Evolutionary conservation across 2,329 filamentous ascomycete genomes (phyloP).

Genomic region (Talaromyces sp.): DNA sequence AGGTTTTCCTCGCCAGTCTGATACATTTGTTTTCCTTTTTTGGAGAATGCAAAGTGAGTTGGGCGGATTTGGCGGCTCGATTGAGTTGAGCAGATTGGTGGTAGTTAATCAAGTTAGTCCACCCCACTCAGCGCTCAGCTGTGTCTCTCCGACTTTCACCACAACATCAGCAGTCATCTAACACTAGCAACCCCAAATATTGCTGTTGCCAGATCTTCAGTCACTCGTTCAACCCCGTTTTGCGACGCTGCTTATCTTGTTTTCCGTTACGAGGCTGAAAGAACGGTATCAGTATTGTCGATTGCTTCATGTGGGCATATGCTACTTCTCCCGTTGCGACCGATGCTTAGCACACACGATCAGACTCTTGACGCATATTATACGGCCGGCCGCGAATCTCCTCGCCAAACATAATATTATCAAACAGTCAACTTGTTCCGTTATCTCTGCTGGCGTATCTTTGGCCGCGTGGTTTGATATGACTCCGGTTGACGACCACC

Average conservation of each 20-base stretch:
- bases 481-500: conserved; percentile 4
- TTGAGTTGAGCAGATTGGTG: neutral
- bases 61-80: neutral
- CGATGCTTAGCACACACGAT: conserved; percentile 5
- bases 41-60: neutral
- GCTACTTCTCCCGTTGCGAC: conserved; percentile 5
- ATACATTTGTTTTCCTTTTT: neutral
- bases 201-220: neutral
- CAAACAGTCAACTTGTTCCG: neutral
- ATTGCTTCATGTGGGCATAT: neutral
- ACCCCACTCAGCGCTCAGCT: conserved; percentile 3
- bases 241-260: neutral
- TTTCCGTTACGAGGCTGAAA: neutral
- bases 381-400: neutral
- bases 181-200: neutral
- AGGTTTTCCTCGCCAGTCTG: neutral
- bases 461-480: conserved; percentile 1
- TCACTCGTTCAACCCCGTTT: neutral
- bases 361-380: neutral
- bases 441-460: neutral
- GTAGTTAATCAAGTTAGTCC: neutral
- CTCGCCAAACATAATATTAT: neutral
- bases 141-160: conserved; percentile 2
- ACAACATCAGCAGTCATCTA: neutral
- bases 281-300: neutral